These are phyloP conservation scores for Tolypocladium ophioglossoides DNA, from an alignment of 2,329 filamentous ascomycete species.

Conservation along the genomic window DNA sequence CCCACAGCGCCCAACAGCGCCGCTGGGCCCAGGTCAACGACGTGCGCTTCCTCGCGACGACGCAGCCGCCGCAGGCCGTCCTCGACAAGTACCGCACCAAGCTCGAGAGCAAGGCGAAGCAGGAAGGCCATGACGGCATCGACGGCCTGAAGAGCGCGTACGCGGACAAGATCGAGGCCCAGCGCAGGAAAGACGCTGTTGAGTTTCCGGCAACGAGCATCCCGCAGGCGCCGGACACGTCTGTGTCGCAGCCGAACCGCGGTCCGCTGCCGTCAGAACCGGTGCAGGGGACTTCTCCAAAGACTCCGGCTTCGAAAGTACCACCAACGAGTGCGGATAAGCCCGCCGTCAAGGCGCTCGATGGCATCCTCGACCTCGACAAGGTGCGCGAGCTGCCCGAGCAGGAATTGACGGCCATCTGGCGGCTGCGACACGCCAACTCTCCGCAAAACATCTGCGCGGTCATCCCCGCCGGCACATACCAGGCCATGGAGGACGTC, in stretches of 20 bases:
- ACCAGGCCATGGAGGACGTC: conserved; percentile 56
- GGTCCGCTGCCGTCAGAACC: conserved; percentile 17
- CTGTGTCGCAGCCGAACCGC: conserved; percentile 24
- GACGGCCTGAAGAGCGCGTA: conserved; percentile 74
- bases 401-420: conserved; percentile 78
- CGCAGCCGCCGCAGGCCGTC: conserved; percentile 55
- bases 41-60: conserved; percentile 79
- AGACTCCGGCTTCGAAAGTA: conserved; percentile 7
- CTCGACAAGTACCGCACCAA: conserved; percentile 82
- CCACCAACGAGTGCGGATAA: conserved; percentile 12
- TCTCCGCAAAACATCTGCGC: conserved; percentile 74
- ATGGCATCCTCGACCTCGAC: conserved; percentile 59
- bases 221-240: conserved; percentile 25
- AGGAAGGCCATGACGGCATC: conserved; percentile 60
- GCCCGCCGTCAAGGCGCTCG: conserved; percentile 33
- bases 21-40: conserved; percentile 90
- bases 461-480: conserved; percentile 63
- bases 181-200: conserved; percentile 57
- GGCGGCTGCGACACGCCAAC: conserved; percentile 76
- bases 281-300: conserved; percentile 4
- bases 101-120: conserved; percentile 68
- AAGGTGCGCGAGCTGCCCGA: conserved; percentile 64
- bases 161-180: conserved; percentile 65
- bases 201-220: conserved; percentile 26
- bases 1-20: conserved; percentile 45